Evolutionary conservation across 1,284 basidiomycete genomes (phyloP).

Genomic region (Gomphus bonarii): DNA sequence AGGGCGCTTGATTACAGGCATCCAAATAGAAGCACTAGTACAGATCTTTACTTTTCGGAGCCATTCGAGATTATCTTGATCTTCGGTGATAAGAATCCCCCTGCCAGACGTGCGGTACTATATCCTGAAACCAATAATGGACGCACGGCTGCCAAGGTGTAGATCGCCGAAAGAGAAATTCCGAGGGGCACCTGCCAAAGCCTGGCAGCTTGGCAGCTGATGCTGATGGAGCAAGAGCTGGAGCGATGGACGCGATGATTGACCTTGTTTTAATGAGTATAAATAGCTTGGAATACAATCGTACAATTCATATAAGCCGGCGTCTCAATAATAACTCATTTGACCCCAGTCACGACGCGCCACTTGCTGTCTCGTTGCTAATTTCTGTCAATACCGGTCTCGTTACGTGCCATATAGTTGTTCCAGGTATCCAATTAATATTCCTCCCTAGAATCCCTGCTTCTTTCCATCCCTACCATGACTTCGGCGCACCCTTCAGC

Average conservation of each 20-base stretch:
- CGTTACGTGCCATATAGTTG: not conserved
- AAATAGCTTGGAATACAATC: not conserved
- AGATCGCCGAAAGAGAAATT: not conserved
- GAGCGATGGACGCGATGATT: not conserved
- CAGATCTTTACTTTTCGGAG: not conserved
- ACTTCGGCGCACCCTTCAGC: conserved; percentile 44
- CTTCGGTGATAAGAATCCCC: not conserved
- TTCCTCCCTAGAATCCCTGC: not conserved
- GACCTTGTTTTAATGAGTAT: not conserved
- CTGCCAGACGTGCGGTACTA: not conserved
- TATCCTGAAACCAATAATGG: not conserved
- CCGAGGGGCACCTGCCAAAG: not conserved
- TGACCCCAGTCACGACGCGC: not conserved
- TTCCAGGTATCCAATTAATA: not conserved
- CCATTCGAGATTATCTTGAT: not conserved
- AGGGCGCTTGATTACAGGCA: not conserved
- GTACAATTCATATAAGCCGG: not conserved
- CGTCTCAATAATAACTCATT: not conserved
- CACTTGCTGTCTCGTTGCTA: not conserved
- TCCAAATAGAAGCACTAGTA: not conserved
- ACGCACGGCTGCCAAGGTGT: not conserved
- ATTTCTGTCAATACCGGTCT: not conserved
- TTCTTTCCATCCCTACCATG: conserved; percentile 18
- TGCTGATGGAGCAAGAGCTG: not conserved
- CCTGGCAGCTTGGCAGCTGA: not conserved